Evolutionary conservation across 2,329 filamentous ascomycete genomes (phyloP).

Genomic region (Ophiosphaerella herpotricha): DNA sequence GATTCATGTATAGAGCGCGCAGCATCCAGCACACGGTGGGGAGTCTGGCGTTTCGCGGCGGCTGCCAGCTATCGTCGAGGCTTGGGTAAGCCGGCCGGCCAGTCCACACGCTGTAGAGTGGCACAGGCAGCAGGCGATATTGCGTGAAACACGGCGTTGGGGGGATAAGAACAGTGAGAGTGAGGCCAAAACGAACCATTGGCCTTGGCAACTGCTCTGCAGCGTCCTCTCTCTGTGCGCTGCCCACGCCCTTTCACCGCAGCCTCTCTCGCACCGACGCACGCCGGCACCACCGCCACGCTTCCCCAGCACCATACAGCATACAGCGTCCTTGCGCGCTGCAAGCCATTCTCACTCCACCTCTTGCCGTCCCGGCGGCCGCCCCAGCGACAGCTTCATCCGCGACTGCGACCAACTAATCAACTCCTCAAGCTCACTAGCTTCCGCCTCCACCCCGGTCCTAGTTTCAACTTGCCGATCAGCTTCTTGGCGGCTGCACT

Average conservation of each 20-base stretch:
- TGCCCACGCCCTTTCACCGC: not conserved
- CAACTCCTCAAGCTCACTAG: constrained; percentile 4
- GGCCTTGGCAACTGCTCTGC: no score
- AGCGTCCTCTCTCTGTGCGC: not conserved
- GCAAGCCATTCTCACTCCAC: no score
- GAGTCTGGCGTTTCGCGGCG: no score
- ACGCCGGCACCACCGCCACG: not conserved
- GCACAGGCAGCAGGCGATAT: no score
- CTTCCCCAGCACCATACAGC: not conserved
- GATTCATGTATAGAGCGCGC: no score
- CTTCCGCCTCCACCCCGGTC: constrained; percentile 7
- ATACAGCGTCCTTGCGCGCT: no score
- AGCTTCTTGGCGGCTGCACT: constrained; percentile 6
- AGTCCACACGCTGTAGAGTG: no score
- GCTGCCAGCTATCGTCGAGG: no score
- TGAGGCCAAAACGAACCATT: not conserved
- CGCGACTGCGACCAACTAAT: not conserved
- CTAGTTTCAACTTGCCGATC: constrained; percentile 8
- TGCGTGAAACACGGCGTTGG: no score
- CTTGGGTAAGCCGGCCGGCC: no score
- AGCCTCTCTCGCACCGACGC: not conserved
- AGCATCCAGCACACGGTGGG: no score
- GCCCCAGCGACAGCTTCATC: no score
- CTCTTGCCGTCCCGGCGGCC: not conserved
- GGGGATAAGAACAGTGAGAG: not conserved